phyloP scores from a whole-genome alignment of 2,329 filamentous ascomycete genomes.

The Nemania abortiva region DNA sequence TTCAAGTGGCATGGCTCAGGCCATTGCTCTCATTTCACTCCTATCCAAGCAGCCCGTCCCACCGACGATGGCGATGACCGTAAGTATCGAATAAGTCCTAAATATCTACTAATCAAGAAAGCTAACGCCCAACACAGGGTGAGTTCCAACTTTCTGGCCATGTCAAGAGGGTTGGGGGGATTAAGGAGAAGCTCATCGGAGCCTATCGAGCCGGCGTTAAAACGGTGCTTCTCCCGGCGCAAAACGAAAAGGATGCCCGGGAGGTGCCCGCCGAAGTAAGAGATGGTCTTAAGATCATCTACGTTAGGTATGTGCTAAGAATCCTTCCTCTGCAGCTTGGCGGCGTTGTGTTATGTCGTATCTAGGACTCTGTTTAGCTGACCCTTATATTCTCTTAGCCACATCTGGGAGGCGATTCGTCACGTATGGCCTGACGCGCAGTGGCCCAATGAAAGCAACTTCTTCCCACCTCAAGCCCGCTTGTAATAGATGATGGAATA shows the following conservation, averaged over 20 bases:
- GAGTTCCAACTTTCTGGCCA: constrained; percentile 85
- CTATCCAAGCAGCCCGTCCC: constrained; percentile 89
- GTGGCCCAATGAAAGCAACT: constrained; percentile 78
- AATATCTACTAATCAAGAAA: constrained; percentile 37
- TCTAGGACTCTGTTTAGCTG: constrained; percentile 33
- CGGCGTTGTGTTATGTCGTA: constrained; percentile 12
- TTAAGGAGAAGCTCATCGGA: constrained; percentile 98
- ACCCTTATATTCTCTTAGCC: constrained; percentile 60
- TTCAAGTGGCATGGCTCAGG: constrained; percentile 91
- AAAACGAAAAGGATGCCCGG: constrained; percentile 91
- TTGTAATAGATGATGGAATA: constrained; percentile 63
- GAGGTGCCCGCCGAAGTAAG: constrained; percentile 92
- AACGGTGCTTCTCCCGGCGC: constrained; percentile 87
- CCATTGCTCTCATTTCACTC: constrained; percentile 89
- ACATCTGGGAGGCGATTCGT: constrained; percentile 94
- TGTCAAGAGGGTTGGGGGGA: constrained; percentile 94
- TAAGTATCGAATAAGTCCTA: constrained; percentile 55
- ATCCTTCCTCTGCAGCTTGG: not conserved
- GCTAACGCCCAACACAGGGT: constrained; percentile 59
- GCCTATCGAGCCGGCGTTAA: constrained; percentile 93
- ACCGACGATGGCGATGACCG: constrained; percentile 94
- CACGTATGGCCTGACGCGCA: constrained; percentile 91
- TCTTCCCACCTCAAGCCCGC: constrained; percentile 80
- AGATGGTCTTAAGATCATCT: constrained; percentile 86
- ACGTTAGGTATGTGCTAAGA: constrained; percentile 76